A percentile compares a stretch with the other conserved stretches of the same genome.
Evolutionary conservation across 2,329 filamentous ascomycete species (phyloP).

Genomic region (Xylaria digitata): DNA sequence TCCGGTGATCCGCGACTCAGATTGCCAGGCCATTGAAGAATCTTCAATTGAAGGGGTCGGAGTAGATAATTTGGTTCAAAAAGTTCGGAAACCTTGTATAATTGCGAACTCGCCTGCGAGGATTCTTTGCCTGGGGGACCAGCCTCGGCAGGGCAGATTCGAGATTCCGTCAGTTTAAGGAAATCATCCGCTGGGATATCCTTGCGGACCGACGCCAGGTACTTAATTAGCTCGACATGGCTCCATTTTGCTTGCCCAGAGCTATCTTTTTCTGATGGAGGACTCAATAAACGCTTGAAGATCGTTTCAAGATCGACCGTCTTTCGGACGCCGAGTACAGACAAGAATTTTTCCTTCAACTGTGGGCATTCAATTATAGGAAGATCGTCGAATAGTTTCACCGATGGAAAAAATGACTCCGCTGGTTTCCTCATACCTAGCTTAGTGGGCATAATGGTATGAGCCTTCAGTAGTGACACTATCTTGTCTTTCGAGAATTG

Average conservation of each 20-base stretch:
- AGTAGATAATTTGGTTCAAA: constrained; percentile 82
- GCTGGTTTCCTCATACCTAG: constrained; percentile 85
- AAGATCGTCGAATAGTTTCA: constrained; percentile 94
- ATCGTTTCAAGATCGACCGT: constrained; percentile 95
- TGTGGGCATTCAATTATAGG: constrained; percentile 82
- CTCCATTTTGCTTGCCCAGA: constrained; percentile 77
- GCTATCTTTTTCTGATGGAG: constrained; percentile 63
- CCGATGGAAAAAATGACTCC: constrained; percentile 92
- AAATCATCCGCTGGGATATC: constrained; percentile 90
- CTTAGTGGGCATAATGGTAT: constrained; percentile 89
- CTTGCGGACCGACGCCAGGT: constrained; percentile 86
- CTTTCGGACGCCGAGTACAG: constrained; percentile 88
- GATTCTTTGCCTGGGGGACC: constrained; percentile 66
- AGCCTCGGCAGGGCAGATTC: constrained; percentile 83
- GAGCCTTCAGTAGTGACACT: constrained; percentile 70
- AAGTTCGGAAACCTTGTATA: constrained; percentile 81
- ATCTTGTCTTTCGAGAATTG: constrained; percentile 73
- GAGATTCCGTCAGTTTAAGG: constrained; percentile 78
- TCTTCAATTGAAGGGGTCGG: constrained; percentile 75
- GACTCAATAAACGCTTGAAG: constrained; percentile 83
- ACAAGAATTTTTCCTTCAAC: constrained; percentile 90
- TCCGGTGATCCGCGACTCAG: constrained; percentile 76
- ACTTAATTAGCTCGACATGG: constrained; percentile 93
- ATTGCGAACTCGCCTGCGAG: constrained; percentile 60
- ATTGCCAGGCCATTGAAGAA: constrained; percentile 84